phyloP scores from a whole-genome alignment of 441 rosid genomes.

The Manihot esculenta region DNA sequence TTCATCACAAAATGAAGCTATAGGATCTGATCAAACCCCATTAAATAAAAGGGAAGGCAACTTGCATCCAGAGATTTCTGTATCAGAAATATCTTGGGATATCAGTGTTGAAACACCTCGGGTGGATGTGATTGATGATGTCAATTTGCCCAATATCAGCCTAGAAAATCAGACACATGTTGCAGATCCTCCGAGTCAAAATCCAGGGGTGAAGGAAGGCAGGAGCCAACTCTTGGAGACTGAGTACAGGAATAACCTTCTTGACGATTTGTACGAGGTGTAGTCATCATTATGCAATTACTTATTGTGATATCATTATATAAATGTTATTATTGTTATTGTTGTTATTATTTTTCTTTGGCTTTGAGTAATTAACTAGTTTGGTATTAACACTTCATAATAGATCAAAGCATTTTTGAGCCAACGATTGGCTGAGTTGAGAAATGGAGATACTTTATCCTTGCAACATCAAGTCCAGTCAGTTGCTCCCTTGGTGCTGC shows the following conservation, averaged over 20 bases:
- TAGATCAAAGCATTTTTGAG: conserved; percentile 87
- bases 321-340: background rate
- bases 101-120: conserved; percentile 87
- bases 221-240: conserved; percentile 91
- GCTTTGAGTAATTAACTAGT: background rate
- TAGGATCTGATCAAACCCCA: conserved; percentile 36
- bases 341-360: background rate
- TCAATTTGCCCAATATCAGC: conserved; percentile 35
- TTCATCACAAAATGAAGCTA: conserved; percentile 42
- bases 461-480: conserved; percentile 96
- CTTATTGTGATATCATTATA: background rate
- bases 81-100: conserved; percentile 87
- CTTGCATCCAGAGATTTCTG: conserved; percentile 42
- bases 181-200: conserved; percentile 39
- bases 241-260: conserved; percentile 86
- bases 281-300: conserved; percentile 7
- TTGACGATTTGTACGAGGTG: conserved; percentile 95
- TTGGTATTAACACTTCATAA: conserved; percentile 22
- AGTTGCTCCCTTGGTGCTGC: conserved; percentile 84
- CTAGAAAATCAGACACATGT: conserved; percentile 39
- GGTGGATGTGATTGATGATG: conserved; percentile 61
- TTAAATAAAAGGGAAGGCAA: conserved; percentile 38
- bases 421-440: conserved; percentile 74
- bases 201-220: conserved; percentile 42
- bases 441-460: conserved; percentile 73